Conservation (phyloP, 257 asterid genomes). For the Plectranthus barbatus region DNA sequence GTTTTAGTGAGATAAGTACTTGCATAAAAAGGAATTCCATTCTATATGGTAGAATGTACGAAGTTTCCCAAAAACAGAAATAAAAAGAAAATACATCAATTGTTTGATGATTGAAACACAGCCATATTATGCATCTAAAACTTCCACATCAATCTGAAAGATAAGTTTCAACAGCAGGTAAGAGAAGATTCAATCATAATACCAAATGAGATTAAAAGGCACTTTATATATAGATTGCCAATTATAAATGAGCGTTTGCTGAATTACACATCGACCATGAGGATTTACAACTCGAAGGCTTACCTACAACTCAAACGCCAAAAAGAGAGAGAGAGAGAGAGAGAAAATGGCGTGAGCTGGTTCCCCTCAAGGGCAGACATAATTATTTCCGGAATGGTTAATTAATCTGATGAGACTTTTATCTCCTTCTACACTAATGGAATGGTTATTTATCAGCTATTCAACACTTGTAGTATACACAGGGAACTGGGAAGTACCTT, state of each 20-base stretch:
- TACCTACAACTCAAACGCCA: conserved; percentile 31
- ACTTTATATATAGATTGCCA: not conserved
- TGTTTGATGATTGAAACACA: no score
- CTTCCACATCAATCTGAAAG: no score
- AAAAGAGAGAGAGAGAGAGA: not conserved
- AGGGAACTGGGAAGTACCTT: conserved; percentile 19
- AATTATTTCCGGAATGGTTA: conserved; percentile 14
- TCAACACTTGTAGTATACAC: conserved; percentile 28
- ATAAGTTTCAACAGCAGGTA: no score
- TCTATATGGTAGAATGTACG: no score
- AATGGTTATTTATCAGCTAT: conserved; percentile 12
- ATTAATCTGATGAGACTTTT: conserved; percentile 11
- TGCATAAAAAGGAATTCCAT: no score
- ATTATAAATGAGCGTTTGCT: conserved; percentile 4
- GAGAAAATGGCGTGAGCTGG: conserved; percentile 33
- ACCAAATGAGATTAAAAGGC: no score
- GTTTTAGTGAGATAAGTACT: no score
- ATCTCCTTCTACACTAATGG: conserved; percentile 20
- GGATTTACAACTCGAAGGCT: conserved; percentile 2
- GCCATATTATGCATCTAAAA: no score
- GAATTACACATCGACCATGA: not conserved
- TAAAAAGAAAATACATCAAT: no score
- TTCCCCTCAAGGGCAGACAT: conserved; percentile 16
- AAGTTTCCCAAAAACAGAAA: no score
- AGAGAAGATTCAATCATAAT: no score